Base-by-base conservation (phyloP, 768 basidiomycete genomes). In the Steccherinum ochraceum region DNA sequence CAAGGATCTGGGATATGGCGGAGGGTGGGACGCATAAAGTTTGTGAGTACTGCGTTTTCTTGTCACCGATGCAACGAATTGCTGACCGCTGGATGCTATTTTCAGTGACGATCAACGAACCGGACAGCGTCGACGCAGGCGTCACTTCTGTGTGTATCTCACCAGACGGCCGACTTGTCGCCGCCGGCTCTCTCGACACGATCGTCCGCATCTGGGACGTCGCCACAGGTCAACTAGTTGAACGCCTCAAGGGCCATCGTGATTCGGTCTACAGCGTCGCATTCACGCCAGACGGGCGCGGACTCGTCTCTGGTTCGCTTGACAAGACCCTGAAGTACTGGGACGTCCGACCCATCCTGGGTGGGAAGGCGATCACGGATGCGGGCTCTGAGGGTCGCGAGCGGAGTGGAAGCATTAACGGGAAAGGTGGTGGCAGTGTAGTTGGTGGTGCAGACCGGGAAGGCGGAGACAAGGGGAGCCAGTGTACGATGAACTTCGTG, bases 281-380 rank as follows among this genome's bases (percentile, higher is more conserved):
- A 24, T 99, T 97, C 68, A 92, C 90, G 1, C 93, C 92, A 0
- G 94, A 96, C 61, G 93, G 93, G 10, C 81, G 82, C 61, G 83
- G 79, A 47, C 74, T 96, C 56, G 91, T 97, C 3, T 93, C 89
- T 54, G 95, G 94, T 35, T 92, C 89, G 46, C 67, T 84, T 26
- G 81, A 84, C 65, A 78, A 81, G 71, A 81, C 78, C 48, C 68
- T 84, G 52, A 79, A 81, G 61, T 73, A 81, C 52, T 84, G 81
- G 79, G 81, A 82, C 61, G 65, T 82, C 19, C 64, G 67, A 5
- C 67, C 68, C 54, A 64, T 65, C 61, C 51, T 67, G 45, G 52
- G 56, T 7, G 30, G 7, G 30, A 7, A 7, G 7, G 23, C 50
- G 49, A 16, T 53, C 54, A 12, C 50, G 52, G 30, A 50, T 52